A percentile compares a stretch with the other conserved stretches of the same genome.
Conservation (phyloP, 1,284 basidiomycete genomes). For the Puccinia sorghi region DNA sequence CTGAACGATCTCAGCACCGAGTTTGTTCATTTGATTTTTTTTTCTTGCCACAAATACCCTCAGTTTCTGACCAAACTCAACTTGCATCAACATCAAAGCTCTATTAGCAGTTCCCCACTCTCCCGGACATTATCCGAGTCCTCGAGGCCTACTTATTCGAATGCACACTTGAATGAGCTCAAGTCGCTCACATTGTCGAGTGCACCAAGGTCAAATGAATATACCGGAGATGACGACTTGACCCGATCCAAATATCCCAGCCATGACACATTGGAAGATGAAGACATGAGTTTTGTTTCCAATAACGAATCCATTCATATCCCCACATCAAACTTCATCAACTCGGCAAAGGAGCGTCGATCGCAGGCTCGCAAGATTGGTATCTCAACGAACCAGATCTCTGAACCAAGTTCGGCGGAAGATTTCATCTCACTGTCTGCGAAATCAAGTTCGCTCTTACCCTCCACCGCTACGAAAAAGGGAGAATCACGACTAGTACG, state of each 20-base stretch:
- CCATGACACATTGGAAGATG: conserved; percentile 19
- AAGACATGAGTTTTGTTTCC: conserved; percentile 30
- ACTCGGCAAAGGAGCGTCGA: conserved; percentile 75
- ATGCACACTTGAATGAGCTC: conserved; percentile 44
- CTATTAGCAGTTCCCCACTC: conserved; percentile 1
- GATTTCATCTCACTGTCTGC: conserved; percentile 83
- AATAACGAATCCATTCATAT: conserved; percentile 61
- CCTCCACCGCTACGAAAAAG: conserved; percentile 58
- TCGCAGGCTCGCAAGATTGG: conserved; percentile 62
- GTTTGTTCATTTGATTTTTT: not conserved
- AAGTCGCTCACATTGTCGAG: conserved; percentile 41
- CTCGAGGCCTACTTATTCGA: conserved; percentile 42
- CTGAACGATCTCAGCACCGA: conserved; percentile 10
- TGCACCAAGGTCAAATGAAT: not conserved
- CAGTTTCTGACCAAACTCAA: not conserved
- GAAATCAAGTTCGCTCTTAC: conserved; percentile 51
- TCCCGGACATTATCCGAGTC: conserved; percentile 14
- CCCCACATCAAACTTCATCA: conserved; percentile 73
- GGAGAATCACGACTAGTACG: conserved; percentile 76
- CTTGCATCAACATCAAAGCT: not conserved
- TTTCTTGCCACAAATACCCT: not conserved
- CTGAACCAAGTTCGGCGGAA: conserved; percentile 60
- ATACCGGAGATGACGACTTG: conserved; percentile 16
- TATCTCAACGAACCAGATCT: conserved; percentile 50
- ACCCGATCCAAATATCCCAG: conserved; percentile 32